phyloP scores from a whole-genome alignment of 2,329 filamentous ascomycete species.

The Fusarium goolgardi region DNA sequence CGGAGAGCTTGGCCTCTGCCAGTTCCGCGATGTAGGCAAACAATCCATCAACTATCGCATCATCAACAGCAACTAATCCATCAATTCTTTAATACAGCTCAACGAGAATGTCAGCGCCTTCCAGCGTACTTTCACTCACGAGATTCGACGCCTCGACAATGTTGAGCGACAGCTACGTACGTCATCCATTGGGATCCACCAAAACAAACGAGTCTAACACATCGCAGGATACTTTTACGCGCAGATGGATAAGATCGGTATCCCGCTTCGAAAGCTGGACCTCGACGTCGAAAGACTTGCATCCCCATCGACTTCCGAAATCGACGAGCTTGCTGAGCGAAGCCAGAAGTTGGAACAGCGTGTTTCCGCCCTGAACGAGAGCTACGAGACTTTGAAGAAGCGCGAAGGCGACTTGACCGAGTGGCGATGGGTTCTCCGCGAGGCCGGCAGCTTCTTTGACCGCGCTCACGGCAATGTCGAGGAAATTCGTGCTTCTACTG shows the following conservation, averaged over 20 bases:
- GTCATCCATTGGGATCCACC: constrained; percentile 53
- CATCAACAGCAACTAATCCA: constrained; percentile 32
- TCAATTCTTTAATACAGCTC: constrained; percentile 66
- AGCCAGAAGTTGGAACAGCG: constrained; percentile 93
- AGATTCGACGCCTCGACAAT: constrained; percentile 97
- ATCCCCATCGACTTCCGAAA: constrained; percentile 90
- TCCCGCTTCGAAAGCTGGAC: constrained; percentile 88
- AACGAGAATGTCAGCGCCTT: constrained; percentile 95
- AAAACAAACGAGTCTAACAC: constrained; percentile 47
- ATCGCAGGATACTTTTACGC: constrained; percentile 85
- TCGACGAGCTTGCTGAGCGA: constrained; percentile 93
- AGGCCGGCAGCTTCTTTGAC: constrained; percentile 98
- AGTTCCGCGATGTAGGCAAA: constrained; percentile 90
- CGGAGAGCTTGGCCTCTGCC: constrained; percentile 94
- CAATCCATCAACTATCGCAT: constrained; percentile 32
- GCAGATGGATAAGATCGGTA: constrained; percentile 94
- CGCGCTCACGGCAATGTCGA: constrained; percentile 95
- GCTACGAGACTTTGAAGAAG: constrained; percentile 98
- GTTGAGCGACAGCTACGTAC: constrained; percentile 95
- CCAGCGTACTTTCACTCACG: constrained; percentile 96
- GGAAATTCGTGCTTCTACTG: constrained; percentile 90
- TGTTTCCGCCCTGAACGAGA: constrained; percentile 92
- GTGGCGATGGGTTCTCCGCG: constrained; percentile 97
- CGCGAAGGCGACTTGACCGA: constrained; percentile 96
- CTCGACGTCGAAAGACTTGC: constrained; percentile 89